Conservation (phyloP, 441 rosid species). For the Populus hybrid region DNA sequence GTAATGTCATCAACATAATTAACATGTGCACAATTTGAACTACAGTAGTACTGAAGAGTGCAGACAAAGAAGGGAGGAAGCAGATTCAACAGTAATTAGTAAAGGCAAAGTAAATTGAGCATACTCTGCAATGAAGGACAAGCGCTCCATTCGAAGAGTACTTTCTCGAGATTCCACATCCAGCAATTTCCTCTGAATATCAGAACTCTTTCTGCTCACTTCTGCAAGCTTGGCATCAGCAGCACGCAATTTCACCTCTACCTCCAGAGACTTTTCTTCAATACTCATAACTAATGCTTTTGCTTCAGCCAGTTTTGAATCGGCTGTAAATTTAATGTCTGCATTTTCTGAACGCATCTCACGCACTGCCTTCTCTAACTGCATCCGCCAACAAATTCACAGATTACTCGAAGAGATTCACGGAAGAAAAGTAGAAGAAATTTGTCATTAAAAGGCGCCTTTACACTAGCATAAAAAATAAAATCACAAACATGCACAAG, state of each 20-base stretch:
- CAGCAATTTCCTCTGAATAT: constrained; percentile 68
- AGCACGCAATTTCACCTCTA: constrained; percentile 74
- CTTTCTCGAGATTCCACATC: constrained; percentile 78
- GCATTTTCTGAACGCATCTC: constrained; percentile 89
- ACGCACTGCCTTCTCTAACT: constrained; percentile 84
- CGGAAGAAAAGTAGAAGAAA: background rate
- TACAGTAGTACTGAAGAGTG: background rate
- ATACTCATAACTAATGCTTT: constrained; percentile 70
- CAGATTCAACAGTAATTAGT: constrained; percentile 2
- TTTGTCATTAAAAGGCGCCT: background rate
- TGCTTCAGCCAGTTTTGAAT: constrained; percentile 86
- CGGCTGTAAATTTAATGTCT: constrained; percentile 84
- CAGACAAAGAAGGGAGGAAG: background rate
- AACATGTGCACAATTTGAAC: constrained; percentile 10
- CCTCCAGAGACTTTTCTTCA: constrained; percentile 83
- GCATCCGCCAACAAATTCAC: no score
- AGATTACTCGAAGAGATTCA: background rate
- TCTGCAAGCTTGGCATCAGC: constrained; percentile 96
- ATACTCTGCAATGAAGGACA: constrained; percentile 79
- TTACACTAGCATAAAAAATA: background rate
- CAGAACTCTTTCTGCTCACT: constrained; percentile 80
- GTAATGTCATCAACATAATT: constrained; percentile 7
- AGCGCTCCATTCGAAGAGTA: constrained; percentile 65
- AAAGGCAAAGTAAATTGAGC: constrained; percentile 23
- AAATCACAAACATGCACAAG: background rate